Conservation (phyloP, 768 basidiomycete species). For the Sutorius australiensis region DNA sequence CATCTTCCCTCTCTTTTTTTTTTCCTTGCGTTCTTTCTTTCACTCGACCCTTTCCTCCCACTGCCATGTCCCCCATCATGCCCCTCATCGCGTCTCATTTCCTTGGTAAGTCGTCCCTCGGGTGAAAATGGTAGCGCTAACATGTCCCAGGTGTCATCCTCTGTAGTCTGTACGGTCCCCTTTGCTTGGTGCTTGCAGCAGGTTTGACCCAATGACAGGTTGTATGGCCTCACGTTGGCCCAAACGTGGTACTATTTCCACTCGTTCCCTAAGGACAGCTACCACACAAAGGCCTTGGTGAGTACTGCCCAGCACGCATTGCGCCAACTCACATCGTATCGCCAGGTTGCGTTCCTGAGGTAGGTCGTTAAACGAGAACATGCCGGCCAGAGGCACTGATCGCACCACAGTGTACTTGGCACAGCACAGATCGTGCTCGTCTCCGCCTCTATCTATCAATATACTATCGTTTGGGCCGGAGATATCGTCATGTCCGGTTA, state of each 20-base stretch:
- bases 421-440: constrained; percentile 30
- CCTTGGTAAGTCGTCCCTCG: constrained; percentile 14
- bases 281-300: constrained; percentile 32
- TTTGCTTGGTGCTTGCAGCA: not conserved
- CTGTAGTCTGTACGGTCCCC: constrained; percentile 27
- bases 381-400: not conserved
- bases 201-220: constrained; percentile 16
- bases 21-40: not conserved
- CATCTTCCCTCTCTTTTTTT: not conserved
- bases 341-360: constrained; percentile 30
- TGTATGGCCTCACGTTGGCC: constrained; percentile 34
- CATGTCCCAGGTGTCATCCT: constrained; percentile 27
- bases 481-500: constrained; percentile 21
- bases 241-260: constrained; percentile 35
- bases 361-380: not conserved
- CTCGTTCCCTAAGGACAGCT: constrained; percentile 28
- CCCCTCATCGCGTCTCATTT: constrained; percentile 29
- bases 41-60: not conserved
- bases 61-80: constrained; percentile 13
- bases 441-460: constrained; percentile 31
- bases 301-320: not conserved
- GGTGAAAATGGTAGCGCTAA: constrained; percentile 3
- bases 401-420: constrained; percentile 18
- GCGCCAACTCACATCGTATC: not conserved
- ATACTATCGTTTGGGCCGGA: constrained; percentile 30